phyloP scores from a whole-genome alignment of 2,329 filamentous ascomycete species.

The Cercospora beticola region DNA sequence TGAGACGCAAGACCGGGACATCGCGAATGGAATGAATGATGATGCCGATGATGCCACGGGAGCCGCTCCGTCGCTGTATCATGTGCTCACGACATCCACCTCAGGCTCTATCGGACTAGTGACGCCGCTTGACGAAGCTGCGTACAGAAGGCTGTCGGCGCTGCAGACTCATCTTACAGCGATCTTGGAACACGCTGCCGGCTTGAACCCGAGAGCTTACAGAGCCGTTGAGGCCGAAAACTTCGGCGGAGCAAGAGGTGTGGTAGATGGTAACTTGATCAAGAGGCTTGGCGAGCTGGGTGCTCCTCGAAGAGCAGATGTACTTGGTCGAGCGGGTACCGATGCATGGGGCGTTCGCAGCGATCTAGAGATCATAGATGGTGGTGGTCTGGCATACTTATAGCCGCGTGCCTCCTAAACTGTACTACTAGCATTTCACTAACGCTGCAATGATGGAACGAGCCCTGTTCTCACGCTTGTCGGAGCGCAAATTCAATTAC shows the following conservation, averaged over 20 bases:
- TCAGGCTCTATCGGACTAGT: conserved; percentile 77
- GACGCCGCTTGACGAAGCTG: conserved; percentile 72
- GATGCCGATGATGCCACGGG: conserved; percentile 29
- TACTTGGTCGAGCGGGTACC: conserved; percentile 70
- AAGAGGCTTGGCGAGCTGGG: conserved; percentile 74
- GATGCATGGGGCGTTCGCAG: conserved; percentile 66
- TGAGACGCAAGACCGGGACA: conserved; percentile 39
- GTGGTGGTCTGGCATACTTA: conserved; percentile 59
- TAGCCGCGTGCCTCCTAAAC: neutral
- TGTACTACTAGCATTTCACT: neutral
- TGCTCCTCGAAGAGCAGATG: conserved; percentile 68
- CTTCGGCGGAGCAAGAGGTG: conserved; percentile 56
- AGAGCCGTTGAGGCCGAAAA: conserved; percentile 53
- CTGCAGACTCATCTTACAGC: conserved; percentile 77
- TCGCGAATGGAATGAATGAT: conserved; percentile 31
- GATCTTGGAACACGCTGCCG: conserved; percentile 72
- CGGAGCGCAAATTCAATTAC: neutral
- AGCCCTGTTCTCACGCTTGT: neutral
- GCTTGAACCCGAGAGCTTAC: conserved; percentile 80
- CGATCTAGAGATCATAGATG: conserved; percentile 66
- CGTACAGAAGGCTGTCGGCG: conserved; percentile 80
- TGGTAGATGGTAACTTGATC: conserved; percentile 78
- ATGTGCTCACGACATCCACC: conserved; percentile 69
- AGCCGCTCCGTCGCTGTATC: conserved; percentile 37
- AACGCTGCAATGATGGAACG: neutral